A percentile compares a stretch with the other conserved stretches of the same genome.
phyloP scores from a whole-genome alignment of 2,329 filamentous ascomycete genomes.

The Trichoderma arundinaceum region DNA sequence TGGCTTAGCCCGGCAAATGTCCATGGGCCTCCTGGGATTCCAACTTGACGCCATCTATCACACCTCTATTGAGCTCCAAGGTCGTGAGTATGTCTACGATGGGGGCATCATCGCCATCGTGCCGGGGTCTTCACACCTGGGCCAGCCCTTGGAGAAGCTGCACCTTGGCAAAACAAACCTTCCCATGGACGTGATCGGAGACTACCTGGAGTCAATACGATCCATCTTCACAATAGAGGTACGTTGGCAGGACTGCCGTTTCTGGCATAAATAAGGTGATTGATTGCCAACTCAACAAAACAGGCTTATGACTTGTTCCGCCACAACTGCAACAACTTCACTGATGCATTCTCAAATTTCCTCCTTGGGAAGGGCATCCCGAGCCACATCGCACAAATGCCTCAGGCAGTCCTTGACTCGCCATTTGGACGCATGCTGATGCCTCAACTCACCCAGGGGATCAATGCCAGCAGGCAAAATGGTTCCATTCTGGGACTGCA shows the following conservation, averaged over 20 bases:
- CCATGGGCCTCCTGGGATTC: conserved; percentile 58
- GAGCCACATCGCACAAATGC: conserved; percentile 82
- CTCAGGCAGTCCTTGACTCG: conserved; percentile 81
- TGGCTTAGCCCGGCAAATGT: conserved; percentile 63
- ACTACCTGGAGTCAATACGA: conserved; percentile 85
- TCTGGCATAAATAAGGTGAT: no score
- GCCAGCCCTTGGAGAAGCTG: conserved; percentile 77
- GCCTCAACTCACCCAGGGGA: conserved; percentile 66
- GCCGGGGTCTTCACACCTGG: conserved; percentile 86
- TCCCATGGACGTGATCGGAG: conserved; percentile 79
- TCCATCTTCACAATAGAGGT: conserved; percentile 82
- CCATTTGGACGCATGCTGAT: conserved; percentile 88
- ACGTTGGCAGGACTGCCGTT: conserved; percentile 31
- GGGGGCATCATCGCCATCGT: conserved; percentile 81
- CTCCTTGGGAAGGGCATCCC: conserved; percentile 88
- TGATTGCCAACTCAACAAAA: not conserved
- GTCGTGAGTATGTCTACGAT: conserved; percentile 90
- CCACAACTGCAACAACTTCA: conserved; percentile 98
- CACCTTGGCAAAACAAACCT: conserved; percentile 77
- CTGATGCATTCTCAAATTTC: conserved; percentile 89
- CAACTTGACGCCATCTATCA: conserved; percentile 93
- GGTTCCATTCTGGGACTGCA: conserved; percentile 61
- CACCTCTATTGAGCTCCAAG: conserved; percentile 83
- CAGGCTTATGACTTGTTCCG: conserved; percentile 85
- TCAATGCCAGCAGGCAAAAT: conserved; percentile 56